phyloP scores from a whole-genome alignment of 2,329 filamentous ascomycete genomes.

The Epicoccum nigrum region DNA sequence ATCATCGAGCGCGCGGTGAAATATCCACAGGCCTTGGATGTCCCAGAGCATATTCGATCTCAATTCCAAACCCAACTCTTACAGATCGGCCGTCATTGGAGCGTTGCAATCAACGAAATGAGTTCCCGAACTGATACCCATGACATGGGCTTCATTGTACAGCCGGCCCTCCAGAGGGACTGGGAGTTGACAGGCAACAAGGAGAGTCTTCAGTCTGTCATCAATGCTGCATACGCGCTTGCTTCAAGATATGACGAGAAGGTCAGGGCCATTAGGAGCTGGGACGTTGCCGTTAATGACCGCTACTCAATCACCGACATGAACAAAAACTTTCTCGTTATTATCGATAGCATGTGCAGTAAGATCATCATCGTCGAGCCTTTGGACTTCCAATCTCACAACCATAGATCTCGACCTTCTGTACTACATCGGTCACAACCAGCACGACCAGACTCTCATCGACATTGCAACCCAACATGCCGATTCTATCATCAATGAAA shows the following conservation, averaged over 20 bases:
- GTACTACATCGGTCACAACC: slow-evolving; percentile 45
- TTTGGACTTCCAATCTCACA: not conserved
- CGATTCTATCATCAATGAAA: slow-evolving; percentile 43
- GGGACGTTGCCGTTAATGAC: slow-evolving; percentile 52
- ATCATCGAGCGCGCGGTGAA: slow-evolving; percentile 40
- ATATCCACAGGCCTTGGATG: slow-evolving; percentile 34
- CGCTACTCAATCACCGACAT: slow-evolving; percentile 47
- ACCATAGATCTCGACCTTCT: slow-evolving; percentile 48
- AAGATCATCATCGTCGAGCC: slow-evolving; percentile 10
- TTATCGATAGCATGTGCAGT: slow-evolving; percentile 54
- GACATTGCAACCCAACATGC: slow-evolving; percentile 50
- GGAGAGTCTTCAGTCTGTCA: slow-evolving; percentile 50
- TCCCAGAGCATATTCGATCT: slow-evolving; percentile 25
- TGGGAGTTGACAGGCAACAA: slow-evolving; percentile 55
- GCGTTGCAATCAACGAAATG: slow-evolving; percentile 42
- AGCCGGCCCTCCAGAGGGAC: slow-evolving; percentile 55
- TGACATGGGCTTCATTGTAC: slow-evolving; percentile 62
- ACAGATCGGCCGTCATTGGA: slow-evolving; percentile 38
- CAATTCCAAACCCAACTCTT: slow-evolving; percentile 33
- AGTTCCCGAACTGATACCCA: slow-evolving; percentile 57
- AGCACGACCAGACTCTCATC: slow-evolving; percentile 37
- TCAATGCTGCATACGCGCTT: slow-evolving; percentile 54
- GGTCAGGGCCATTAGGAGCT: slow-evolving; percentile 56
- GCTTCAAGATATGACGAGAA: slow-evolving; percentile 51
- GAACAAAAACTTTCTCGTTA: slow-evolving; percentile 48